phyloP scores from a whole-genome alignment of 768 basidiomycete species.

The Russula sp. region DNA sequence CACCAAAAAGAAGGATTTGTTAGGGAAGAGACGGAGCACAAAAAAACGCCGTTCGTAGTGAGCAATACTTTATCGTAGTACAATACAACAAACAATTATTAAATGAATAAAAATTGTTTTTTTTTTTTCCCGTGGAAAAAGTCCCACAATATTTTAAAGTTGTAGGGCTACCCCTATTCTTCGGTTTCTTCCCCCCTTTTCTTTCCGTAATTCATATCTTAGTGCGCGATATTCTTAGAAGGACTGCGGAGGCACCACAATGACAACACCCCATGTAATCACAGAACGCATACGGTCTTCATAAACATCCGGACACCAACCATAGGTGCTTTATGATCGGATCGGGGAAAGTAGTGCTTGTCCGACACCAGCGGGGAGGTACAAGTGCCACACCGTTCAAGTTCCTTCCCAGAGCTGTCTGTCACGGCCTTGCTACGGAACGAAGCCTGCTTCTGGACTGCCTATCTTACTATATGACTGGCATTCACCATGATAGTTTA shows the following conservation, averaged over 20 bases:
- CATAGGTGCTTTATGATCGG: neutral
- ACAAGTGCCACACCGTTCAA: neutral
- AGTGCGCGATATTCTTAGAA: too few species aligned
- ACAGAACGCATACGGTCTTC: neutral
- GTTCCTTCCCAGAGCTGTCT: too few species aligned
- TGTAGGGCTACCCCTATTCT: neutral
- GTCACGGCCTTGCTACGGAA: too few species aligned
- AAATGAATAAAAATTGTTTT: constrained; percentile 4
- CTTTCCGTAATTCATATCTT: neutral
- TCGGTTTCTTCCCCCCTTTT: neutral
- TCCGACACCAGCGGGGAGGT: neutral
- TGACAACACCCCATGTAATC: neutral
- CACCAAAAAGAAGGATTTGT: constrained; percentile 22
- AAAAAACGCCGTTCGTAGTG: constrained; percentile 16
- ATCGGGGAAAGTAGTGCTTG: neutral
- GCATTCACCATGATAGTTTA: too few species aligned
- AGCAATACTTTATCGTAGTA: constrained; percentile 21
- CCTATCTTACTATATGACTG: too few species aligned
- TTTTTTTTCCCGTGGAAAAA: constrained; percentile 11
- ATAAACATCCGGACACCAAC: neutral
- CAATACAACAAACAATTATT: constrained; percentile 12
- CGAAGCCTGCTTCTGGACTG: too few species aligned
- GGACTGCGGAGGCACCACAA: neutral
- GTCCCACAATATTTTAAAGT: neutral
- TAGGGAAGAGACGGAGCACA: constrained; percentile 3